Base-by-base conservation (phyloP, 306 rosid genomes). In the Sechiopsis laciniata region DNA sequence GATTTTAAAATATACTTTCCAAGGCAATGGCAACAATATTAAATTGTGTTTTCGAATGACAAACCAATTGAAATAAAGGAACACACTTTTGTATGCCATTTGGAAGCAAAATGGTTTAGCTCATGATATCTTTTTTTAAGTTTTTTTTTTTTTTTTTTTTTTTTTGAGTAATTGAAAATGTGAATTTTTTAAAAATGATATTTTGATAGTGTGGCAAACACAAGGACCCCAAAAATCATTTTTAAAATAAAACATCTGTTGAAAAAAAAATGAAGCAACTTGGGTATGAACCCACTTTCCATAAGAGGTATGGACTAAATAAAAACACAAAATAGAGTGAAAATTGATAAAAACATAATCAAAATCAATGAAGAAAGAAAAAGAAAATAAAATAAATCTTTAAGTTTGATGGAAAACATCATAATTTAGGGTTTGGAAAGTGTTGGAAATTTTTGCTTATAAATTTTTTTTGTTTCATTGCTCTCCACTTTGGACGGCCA, bases 401-500 rank as follows among this genome's bases (percentile, higher is more conserved):
- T 57, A 72, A 55, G 53, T 17, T 80, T 85, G 80, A 78, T 87
- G 84, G 89, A 83, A 83, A 81, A 58, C 96, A 88, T 88, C 90
- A 90, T 93, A 74, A 83, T 84, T 80, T 75, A 75, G 76, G 52
- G 55, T 72, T 40, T 55, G 78, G 79, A 74, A 72, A 73, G 37
- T 48, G 48, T 64, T 46, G 16, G 9, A 19, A 29, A 12, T 29
- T 32, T 83, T 72, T 70, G 35, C 6, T 37, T 65, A 65, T 64
- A n/a, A 16, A n/a, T n/a, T n/a, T 4, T 63, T 32, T 35, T 60
- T 16, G 21, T 37, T 65, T 40, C 12, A 35, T 40, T 17, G 7
- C 19, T 76, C 86, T 83, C 90, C 95, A 92, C 96, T 88, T 86
- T 92, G 78, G 76, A 89, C 83, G 85, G 87, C 78, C 74, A 81